Base-by-base conservation (phyloP, 371 early-diverging fungal species). In the Circinella minor region DNA sequence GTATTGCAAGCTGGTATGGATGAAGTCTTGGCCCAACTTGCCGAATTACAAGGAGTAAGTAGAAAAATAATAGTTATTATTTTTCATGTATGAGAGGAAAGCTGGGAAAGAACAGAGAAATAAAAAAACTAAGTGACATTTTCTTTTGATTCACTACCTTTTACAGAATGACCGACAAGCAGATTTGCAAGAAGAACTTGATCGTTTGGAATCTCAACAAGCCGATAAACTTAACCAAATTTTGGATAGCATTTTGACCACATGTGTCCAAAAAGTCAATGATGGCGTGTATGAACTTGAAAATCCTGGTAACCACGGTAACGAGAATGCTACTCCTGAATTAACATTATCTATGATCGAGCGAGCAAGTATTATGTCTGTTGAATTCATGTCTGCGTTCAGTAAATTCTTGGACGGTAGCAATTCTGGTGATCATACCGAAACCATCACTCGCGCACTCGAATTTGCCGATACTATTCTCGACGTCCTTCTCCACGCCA, bases 1-100 rank as follows among this genome's bases (percentile, higher is more conserved):
- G 93, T 96, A 1, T 82, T 96, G 37, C 96, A 96, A 80, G 92
- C 94, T n/a, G 96, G 95, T 43, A 88, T 98, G 88, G 98, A 98
- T 80, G 97, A 98, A 83, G 93, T 95, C 63, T 83, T 98, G 66
- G 70, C 91, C 38, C 95, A 95, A 67, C 81, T 98, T 71, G 89
- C 93, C 17, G 88, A 92, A 65, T 71, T 94, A 69, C 93, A 94
- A 77, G 85, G 92, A 79, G 89, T 86, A 79, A 68, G 55, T 66
- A 57, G 36, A 34, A 7, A 70, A 55, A 55, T 15, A 36, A 18
- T 36, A 18, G 4, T 34, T 34, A 18, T 55, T 51, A 17, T 51
- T 13, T 51, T 51, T 51, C 14, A 27, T 27, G 27, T 51, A 51
- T n/a, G n/a, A 14, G n/a, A 51, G 15, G 47, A 15, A 47, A 47